Base-by-base conservation (phyloP, 306 rosid species). In the Lotus japonicus region DNA sequence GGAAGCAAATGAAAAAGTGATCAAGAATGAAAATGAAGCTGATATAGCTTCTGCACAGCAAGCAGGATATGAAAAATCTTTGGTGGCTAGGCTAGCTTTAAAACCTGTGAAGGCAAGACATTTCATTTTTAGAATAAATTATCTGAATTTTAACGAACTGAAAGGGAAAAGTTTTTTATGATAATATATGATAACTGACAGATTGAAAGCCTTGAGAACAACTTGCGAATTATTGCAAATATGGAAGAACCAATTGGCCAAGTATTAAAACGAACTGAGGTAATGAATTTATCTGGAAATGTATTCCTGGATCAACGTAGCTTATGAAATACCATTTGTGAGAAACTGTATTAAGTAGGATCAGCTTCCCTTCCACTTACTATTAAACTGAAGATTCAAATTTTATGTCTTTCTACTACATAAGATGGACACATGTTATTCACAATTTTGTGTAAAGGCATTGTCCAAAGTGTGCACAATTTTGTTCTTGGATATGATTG, bases 181-280 rank as follows among this genome's bases (percentile, higher is more conserved):
- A n/a, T n/a, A n/a, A 66, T 51, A n/a, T 48, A 44, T 57, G 53
- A 18, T 80, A 39, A 62, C 64, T 66, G 64, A 70, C 89, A 91
- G 97, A 84, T 91, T 78, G 59, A 84, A 68, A 77, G 73, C 82
- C 97, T 91, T 62, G 96, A 94, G n/a, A 84, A 82, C 59, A 86
- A 90, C 49, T 60, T 91, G 19, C 86, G 96, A 43, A 66, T 81
- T 52, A 84, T 91, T 72, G 94, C 97, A 74, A 85, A 86, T 68
- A 91, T 91, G 91, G 94, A 88, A 80, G 97, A 91, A 82, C 96
- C 96, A 53, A 88, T 88, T 72, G 96, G 96, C 51, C 86, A 36
- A 43, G 83, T 91, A 56, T 70, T 82, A 77, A 91, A 86, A 77
- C 85, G 68, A 64, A 91, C 94, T 9, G 83, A 91, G 96, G 96